phyloP scores from a whole-genome alignment of 2,329 filamentous ascomycete genomes.

The Pyricularia pennisetigena region DNA sequence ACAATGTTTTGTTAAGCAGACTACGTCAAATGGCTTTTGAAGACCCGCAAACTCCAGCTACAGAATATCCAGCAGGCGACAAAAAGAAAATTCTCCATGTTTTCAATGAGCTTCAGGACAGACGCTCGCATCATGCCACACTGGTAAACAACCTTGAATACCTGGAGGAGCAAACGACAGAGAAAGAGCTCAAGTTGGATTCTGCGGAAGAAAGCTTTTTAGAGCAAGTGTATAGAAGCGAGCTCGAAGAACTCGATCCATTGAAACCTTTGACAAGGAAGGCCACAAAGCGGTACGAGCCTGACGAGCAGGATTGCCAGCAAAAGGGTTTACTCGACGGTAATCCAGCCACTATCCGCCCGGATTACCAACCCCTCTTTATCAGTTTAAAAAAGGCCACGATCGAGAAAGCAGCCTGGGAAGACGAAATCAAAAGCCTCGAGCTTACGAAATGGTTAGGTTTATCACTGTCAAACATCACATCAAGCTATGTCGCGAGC shows the following conservation, averaged over 20 bases:
- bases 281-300: background rate
- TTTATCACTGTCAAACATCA: background rate
- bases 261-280: background rate
- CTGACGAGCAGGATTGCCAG: background rate
- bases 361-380: background rate
- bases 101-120: background rate
- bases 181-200: background rate
- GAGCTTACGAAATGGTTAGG: background rate
- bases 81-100: background rate
- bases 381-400: background rate
- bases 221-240: background rate
- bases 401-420: background rate
- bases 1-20: background rate
- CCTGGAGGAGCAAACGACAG: background rate
- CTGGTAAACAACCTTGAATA: background rate
- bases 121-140: background rate
- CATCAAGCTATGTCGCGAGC: background rate
- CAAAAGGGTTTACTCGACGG: background rate
- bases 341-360: background rate
- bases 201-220: background rate
- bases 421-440: background rate
- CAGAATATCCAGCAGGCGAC: background rate
- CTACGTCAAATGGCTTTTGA: background rate
- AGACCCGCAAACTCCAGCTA: background rate
- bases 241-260: background rate